Evolutionary conservation across 2,329 filamentous ascomycete species (phyloP), one percentile per base, ranked within the genome.

Genomic region (Phaeosphaeria sp.): DNA sequence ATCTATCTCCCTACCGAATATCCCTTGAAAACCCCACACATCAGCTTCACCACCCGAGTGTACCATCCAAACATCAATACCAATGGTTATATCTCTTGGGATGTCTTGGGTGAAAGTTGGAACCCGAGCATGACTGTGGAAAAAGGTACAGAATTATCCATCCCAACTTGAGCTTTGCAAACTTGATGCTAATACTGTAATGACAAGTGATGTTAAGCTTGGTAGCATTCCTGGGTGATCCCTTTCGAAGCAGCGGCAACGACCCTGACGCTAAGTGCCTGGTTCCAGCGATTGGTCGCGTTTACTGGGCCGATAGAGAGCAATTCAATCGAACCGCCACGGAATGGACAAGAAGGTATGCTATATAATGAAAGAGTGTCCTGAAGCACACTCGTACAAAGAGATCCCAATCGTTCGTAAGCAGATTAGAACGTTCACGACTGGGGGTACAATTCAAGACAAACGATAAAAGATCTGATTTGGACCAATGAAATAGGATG

Each of bases 41-140:
- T 49, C 13, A 33, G 7, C 13, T 49, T 49, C 20, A 25, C 24
- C n/a, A 49, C 46, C 1, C 33, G 24, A n/a, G 21, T 49, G 2
- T 49, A 33, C n/a, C 46, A 49, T 49, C 46, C 46, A 11, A 49
- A 49, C n/a, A 49, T 49, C 46, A 27, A 36, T 33, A 7, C 1
- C 6, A 49, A 33, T 20, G 46, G 46, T 6, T 25, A 6, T 11
- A 49, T 49, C 15, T 33, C 25, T 6, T 49, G 25, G 17, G 24
- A 49, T 25, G 9, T 49, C 8, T 20, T 49, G n/a, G 2, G 46
- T 17, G 21, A 22, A 8, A 25, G 18, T 8, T 49, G 46, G 46
- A 25, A n/a, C n/a, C 46, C 46, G 11, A 27, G 15, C 5, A 18
- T 49, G 46, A 36, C 46, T n/a, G 21, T 49, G 18, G 13, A 6